Conservation (phyloP, 2,329 filamentous ascomycete genomes). For the Diaporthe citriasiana region DNA sequence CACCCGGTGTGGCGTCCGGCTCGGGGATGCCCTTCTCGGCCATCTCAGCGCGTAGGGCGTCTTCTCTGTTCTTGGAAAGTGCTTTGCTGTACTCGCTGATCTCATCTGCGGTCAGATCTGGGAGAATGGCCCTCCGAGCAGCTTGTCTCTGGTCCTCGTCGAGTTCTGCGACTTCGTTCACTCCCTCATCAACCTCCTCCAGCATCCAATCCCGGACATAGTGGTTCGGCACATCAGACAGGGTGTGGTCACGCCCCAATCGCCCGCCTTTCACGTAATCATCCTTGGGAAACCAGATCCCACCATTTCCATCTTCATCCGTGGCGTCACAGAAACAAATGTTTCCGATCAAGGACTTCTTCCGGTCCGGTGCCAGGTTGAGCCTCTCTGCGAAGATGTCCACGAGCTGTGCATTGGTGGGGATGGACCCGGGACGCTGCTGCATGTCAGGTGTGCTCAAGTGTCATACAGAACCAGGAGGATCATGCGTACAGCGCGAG, state of each 20-base stretch:
- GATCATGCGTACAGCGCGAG: not conserved
- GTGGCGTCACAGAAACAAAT: not conserved
- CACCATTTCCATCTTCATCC: not conserved
- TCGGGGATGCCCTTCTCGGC: slow-evolving; percentile 3
- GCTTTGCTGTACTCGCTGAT: not conserved
- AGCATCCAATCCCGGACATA: not conserved
- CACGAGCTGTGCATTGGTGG: slow-evolving; percentile 16
- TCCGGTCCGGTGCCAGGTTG: not conserved
- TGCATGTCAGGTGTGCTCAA: not conserved
- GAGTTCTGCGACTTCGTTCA: not conserved
- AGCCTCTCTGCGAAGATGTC: not conserved
- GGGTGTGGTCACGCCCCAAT: slow-evolving; percentile 16
- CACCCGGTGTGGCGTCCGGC: not conserved
- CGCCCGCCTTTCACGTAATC: not conserved
- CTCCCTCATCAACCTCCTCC: not conserved
- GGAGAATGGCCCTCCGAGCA: not conserved
- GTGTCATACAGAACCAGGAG: not conserved
- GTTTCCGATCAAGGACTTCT: not conserved
- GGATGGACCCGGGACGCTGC: not conserved
- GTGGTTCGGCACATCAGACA: slow-evolving; percentile 26
- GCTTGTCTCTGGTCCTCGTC: not conserved
- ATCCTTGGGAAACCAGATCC: not conserved
- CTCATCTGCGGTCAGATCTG: slow-evolving; percentile 5
- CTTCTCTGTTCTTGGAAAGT: slow-evolving; percentile 6
- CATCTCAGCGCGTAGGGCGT: not conserved